Base-by-base conservation (phyloP, 139 green algal species). In the Micromonas pusilla region DNA sequence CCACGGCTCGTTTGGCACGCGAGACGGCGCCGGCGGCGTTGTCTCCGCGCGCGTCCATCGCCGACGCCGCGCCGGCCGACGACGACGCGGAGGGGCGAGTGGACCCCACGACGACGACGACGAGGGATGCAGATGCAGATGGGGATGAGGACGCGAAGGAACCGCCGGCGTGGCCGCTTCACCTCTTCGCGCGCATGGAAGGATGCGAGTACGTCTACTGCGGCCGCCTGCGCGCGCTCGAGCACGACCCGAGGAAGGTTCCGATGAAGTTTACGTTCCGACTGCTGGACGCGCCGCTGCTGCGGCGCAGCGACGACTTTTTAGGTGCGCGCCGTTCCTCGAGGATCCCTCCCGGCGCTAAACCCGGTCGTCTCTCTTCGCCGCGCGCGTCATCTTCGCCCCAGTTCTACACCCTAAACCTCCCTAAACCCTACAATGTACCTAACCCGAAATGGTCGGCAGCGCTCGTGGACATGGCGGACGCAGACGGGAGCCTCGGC, bases 261-360 rank as follows among this genome's bases (percentile, higher is more conserved):
- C 68, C 68, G 37, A 75, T 75, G 68, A 75, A 75, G 37, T 75
- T 75, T 32, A 63, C 31, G 21, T 36, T 75, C 30, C 68, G 38
- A 34, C 30, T 75, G 23, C 25, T 75, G 1, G 68, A 75, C 68
- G 68, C 68, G 23, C 68, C 68, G 6, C 36, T 75, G 68, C 30
- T 75, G 37, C 31, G 68, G 28, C 26, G 5, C 19, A 62, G 34
- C 0, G 23, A 63, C 19, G 37, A 75, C 3, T 75, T 75, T 26
- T 23, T 75, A 1, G 37, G 37, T 53, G n/a, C n/a, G n/a, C n/a
- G n/a, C n/a, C n/a, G n/a, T n/a, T n/a, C n/a, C n/a, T n/a, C n/a
- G n/a, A n/a, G n/a, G n/a, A n/a, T n/a, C n/a, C n/a, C n/a, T n/a
- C n/a, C n/a, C n/a, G n/a, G n/a, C n/a, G n/a, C n/a, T n/a, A n/a